Evolutionary conservation across 768 basidiomycete genomes (phyloP).

Genomic region (Leccinellum albellum): DNA sequence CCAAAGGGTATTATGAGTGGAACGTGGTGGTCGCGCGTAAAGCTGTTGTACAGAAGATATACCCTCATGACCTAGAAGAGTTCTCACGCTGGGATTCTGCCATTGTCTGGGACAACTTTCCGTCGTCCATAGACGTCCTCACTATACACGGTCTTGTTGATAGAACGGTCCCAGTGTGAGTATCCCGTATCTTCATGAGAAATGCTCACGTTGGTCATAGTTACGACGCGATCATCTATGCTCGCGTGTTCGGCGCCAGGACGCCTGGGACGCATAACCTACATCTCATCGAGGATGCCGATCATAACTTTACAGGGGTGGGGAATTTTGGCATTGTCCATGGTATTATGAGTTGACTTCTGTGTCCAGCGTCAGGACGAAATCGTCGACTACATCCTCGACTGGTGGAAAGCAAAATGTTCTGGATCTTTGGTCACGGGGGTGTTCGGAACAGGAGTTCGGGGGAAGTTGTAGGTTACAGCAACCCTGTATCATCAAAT

Average conservation of each 20-base stretch:
- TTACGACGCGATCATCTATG: conserved; percentile 70
- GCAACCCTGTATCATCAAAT: neutral
- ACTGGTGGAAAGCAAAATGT: conserved; percentile 57
- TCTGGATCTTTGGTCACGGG: conserved; percentile 54
- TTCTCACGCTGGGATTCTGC: conserved; percentile 67
- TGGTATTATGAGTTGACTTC: conserved; percentile 1
- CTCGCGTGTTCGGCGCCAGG: conserved; percentile 53
- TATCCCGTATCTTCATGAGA: conserved; percentile 6
- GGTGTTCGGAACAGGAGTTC: conserved; percentile 56
- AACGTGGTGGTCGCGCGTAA: conserved; percentile 65
- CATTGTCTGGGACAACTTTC: conserved; percentile 67
- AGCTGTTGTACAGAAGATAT: conserved; percentile 47
- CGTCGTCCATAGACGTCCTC: conserved; percentile 58
- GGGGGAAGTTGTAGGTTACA: conserved; percentile 41
- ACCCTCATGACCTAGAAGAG: conserved; percentile 54
- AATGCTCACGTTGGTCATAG: conserved; percentile 32
- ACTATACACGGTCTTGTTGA: conserved; percentile 77
- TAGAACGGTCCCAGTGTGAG: conserved; percentile 64
- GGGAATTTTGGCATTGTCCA: conserved; percentile 6
- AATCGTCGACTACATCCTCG: conserved; percentile 61
- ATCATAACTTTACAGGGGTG: conserved; percentile 74
- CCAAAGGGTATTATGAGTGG: conserved; percentile 61
- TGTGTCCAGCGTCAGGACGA: conserved; percentile 53
- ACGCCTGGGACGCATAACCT: conserved; percentile 67
- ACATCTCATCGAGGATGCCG: conserved; percentile 66